Base-by-base conservation (phyloP, 75 land plant species). In the Selaginella moellendorffii region DNA sequence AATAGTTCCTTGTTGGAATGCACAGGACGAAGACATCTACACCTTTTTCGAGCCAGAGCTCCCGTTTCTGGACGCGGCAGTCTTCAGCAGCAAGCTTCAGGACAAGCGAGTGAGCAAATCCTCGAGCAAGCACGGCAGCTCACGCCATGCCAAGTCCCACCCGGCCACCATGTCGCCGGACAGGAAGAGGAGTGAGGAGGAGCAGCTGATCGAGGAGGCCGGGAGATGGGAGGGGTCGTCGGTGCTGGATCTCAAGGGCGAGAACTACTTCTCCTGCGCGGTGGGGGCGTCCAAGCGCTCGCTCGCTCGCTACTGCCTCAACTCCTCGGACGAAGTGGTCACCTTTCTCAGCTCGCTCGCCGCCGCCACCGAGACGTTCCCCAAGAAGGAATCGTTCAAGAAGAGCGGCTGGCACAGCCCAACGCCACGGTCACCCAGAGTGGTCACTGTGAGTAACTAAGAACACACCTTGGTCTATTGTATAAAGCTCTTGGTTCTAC, bases 11-110 rank as follows among this genome's bases (percentile, higher is more conserved):
- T 90, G 51, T 95, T 95, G 66, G 99, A 95, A n/a, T n/a, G n/a
- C n/a, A n/a, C 81, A 92, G 97, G 98, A 95, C 77, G 99, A 95
- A 68, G 99, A 95, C 64, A 85, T 95, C 46, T 90, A 84, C 66
- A 79, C 91, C n/a, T 95, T 90, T 53, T 95, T 95, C 66, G 99
- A 95, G 77, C 99, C 99, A 36, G 99, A 86, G 64, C 88, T 90
- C 60, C 87, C 97, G 5, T 26, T 60, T 30, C 74, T 42, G 51
- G 53, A 61, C 72, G 74, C 68, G 65, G 46, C 89, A 76, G 65
- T 17, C 26, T 56, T 42, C 70, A 27, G 88, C 80, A 17, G 56
- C 46, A 2, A 84, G 77, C 72, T 31, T 64, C 30, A 71, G 70
- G 19, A 62, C 46, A 36, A 36, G 46, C 5, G 46, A 36, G 10